A percentile compares a stretch with the other conserved stretches of the same genome.
Conservation (phyloP, 805 yeast genomes). For the Cyberlindnera xishuangbannaensis region DNA sequence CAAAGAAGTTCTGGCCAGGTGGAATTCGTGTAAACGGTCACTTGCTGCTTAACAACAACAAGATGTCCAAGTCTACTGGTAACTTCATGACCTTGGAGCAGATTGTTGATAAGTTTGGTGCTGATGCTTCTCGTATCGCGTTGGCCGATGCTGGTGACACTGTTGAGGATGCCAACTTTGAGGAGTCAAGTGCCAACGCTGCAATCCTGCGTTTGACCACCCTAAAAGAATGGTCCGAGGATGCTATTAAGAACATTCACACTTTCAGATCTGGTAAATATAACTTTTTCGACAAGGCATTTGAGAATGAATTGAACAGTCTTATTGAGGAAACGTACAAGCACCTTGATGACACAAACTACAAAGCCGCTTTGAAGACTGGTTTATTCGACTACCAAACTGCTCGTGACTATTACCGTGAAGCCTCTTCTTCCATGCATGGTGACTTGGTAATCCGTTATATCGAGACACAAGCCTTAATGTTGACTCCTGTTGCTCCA, state of each 20-base stretch:
- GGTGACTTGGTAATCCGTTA: slow-evolving; percentile 73
- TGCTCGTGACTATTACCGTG: slow-evolving; percentile 95
- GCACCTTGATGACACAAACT: slow-evolving; percentile 67
- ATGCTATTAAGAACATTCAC: slow-evolving; percentile 46
- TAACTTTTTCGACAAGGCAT: slow-evolving; percentile 78
- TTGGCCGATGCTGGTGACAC: slow-evolving; percentile 98
- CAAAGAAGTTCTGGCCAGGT: slow-evolving; percentile 84
- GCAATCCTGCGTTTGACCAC: slow-evolving; percentile 91
- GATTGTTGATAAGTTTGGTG: slow-evolving; percentile 84
- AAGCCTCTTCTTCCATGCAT: slow-evolving; percentile 66
- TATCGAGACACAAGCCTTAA: slow-evolving; percentile 78
- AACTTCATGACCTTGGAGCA: slow-evolving; percentile 90
- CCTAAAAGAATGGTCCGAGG: slow-evolving; percentile 94
- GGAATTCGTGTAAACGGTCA: slow-evolving; percentile 97
- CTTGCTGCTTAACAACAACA: slow-evolving; percentile 88
- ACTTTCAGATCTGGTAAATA: slow-evolving; percentile 48
- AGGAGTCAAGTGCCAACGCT: slow-evolving; percentile 93
- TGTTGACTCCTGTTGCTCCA: slow-evolving; percentile 91
- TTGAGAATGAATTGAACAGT: slow-evolving; percentile 88
- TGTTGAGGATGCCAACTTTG: slow-evolving; percentile 96
- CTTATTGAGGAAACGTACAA: slow-evolving; percentile 70
- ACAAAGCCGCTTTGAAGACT: slow-evolving; percentile 81
- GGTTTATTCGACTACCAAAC: slow-evolving; percentile 94
- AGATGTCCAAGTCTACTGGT: slow-evolving; percentile 98
- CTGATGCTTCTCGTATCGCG: slow-evolving; percentile 96